These are phyloP conservation scores for Exophiala aquamarina DNA, from an alignment of 2,329 filamentous ascomycete genomes.

Conservation along the genomic window DNA sequence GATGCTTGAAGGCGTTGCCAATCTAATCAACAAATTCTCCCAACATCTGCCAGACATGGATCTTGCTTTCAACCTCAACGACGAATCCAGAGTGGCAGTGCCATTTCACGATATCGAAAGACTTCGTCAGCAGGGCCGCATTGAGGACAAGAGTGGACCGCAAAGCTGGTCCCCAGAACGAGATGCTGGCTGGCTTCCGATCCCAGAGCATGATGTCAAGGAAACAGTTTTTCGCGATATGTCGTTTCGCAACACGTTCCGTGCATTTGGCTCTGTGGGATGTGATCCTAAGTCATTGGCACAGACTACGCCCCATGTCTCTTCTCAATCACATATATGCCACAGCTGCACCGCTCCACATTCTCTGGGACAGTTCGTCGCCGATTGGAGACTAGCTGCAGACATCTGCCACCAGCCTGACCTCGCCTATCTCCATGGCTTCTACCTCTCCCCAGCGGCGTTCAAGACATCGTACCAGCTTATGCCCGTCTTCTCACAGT, in stretches of 20 bases:
- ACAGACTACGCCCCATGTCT: slow-evolving; percentile 55
- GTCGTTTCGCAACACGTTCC: slow-evolving; percentile 42
- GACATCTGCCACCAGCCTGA: slow-evolving; percentile 78
- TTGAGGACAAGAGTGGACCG: slow-evolving; percentile 12
- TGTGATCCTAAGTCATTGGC: slow-evolving; percentile 65
- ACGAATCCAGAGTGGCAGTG: slow-evolving; percentile 58
- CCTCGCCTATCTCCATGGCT: slow-evolving; percentile 69
- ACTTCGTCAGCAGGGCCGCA: slow-evolving; percentile 35
- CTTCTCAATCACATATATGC: slow-evolving; percentile 67
- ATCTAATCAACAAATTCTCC: slow-evolving; percentile 56
- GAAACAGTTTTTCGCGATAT: slow-evolving; percentile 41
- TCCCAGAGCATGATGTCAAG: slow-evolving; percentile 35
- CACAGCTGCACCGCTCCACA: slow-evolving; percentile 62
- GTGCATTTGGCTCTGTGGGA: slow-evolving; percentile 47
- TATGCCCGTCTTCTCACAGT: slow-evolving; percentile 73
- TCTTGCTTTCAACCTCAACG: slow-evolving; percentile 62
- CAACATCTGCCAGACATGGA: slow-evolving; percentile 63
- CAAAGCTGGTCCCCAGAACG: slow-evolving; percentile 40
- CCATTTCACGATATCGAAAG: slow-evolving; percentile 46
- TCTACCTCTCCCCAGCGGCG: slow-evolving; percentile 66
- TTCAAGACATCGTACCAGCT: slow-evolving; percentile 64
- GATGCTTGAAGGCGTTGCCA: slow-evolving; percentile 56
- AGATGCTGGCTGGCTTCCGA: slow-evolving; percentile 37
- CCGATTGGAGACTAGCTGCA: slow-evolving; percentile 64
- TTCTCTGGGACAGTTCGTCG: slow-evolving; percentile 65